Evolutionary conservation across 352 stramenopile species (phyloP), one percentile per base, ranked within the genome.

Genomic region (Phytophthora pluvialis): DNA sequence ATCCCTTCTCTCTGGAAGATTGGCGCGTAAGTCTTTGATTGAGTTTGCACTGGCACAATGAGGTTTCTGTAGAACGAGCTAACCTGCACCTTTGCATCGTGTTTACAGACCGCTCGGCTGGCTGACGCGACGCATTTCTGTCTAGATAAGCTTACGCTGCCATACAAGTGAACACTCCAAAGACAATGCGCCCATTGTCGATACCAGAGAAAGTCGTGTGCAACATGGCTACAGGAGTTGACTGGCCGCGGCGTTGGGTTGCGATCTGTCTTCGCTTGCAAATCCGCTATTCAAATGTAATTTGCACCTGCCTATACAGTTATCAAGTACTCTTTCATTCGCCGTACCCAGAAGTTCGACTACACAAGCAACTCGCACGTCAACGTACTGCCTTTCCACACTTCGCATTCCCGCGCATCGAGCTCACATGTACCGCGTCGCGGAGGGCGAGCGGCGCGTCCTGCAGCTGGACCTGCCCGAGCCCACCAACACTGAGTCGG

Each of bases 1-100:
- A 64, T 91, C 15, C 62, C 72, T 8, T 46, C 70, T 29, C 72
- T 89, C 2, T 90, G 83, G 80, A 88, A 84, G 36, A 26, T 86
- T 35, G 67, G 68, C 28, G 49, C 77, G 80, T 90, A 83, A 40
- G 80, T 80, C 29, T 29, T 31, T 5, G 11, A 8, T 15, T 9
- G 1, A 35, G 18, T 11, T 36, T n/a, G 10, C 3, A 21, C 35
- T 31, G 28, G 26, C 36, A 26, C 18, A 7, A 48, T 40, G 25
- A 21, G 36, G 4, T 43, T 42, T 58, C 29, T 32, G 58, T 12
- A 21, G 21, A 21, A 21, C 21, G 21, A 21, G 21, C 21, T 21
- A 21, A 21, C 21, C 21, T 21, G 21, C 21, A 21, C 16, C 10
- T 29, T 31, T 51, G 46, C 16, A 13, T n/a, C n/a, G n/a, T n/a